Conservation (phyloP, 495 filamentous ascomycete species). For the Xylaria flabelliformis region DNA sequence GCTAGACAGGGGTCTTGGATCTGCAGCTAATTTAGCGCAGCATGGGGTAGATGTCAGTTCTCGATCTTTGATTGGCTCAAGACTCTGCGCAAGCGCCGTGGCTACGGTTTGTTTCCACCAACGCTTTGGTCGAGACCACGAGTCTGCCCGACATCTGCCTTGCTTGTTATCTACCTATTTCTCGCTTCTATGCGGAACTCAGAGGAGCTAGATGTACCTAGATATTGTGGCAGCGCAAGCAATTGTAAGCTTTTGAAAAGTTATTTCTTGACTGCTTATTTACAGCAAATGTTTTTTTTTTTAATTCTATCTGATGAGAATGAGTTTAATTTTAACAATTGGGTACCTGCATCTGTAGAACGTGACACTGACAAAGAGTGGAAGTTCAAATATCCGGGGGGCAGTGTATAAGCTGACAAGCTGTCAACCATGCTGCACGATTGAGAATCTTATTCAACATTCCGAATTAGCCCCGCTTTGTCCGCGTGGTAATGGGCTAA, state of each 20-base stretch:
- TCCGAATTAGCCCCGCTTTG: constrained; percentile 2
- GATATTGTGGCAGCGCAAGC: not conserved
- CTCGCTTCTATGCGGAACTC: not conserved
- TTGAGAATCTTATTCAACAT: not conserved
- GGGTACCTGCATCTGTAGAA: not conserved
- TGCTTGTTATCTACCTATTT: not conserved
- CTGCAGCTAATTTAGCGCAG: constrained; percentile 24
- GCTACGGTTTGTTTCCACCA: not conserved
- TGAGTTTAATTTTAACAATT: not conserved
- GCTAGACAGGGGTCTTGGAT: constrained; percentile 21
- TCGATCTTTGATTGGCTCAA: constrained; percentile 4
- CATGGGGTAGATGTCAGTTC: not conserved
- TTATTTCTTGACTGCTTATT: too few species aligned
- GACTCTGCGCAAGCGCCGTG: constrained; percentile 30
- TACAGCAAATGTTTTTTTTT: not conserved
- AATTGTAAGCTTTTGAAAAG: not conserved
- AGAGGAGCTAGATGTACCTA: not conserved
- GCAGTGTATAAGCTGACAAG: not conserved
- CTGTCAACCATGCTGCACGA: too few species aligned
- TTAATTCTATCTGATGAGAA: not conserved
- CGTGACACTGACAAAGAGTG: not conserved
- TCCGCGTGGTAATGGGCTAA: not conserved
- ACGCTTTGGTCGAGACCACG: not conserved
- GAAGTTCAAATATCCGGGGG: not conserved
- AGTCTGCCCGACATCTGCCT: not conserved